A percentile compares a stretch with the other conserved stretches of the same genome.
Conservation (phyloP, 345 rosid genomes). For the Boechera retrofracta region DNA sequence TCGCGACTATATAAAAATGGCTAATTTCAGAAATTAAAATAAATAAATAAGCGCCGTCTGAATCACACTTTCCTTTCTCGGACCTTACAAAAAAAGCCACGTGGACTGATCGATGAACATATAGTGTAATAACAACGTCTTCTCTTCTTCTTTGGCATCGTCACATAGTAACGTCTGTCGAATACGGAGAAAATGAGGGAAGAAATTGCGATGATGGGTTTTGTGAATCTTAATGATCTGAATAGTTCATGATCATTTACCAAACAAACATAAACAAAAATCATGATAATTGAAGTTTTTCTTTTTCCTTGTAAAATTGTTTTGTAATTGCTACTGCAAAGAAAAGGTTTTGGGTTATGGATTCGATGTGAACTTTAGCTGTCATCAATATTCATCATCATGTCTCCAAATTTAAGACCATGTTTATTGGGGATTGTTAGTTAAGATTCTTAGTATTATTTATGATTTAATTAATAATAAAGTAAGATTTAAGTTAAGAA, state of each 20-base stretch:
- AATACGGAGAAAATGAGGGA: too few species aligned
- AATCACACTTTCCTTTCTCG: slow-evolving; percentile 5
- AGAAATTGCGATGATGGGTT: not conserved
- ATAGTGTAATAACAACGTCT: not conserved
- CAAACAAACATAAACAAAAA: not conserved
- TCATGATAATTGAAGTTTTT: not conserved
- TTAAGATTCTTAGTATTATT: too few species aligned
- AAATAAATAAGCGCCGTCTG: not conserved
- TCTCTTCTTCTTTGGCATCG: not conserved
- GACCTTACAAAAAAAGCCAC: slow-evolving; percentile 7
- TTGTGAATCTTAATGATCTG: not conserved
- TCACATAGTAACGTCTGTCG: not conserved
- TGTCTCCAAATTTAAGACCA: not conserved
- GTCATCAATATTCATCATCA: not conserved
- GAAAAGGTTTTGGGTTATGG: not conserved
- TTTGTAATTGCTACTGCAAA: not conserved
- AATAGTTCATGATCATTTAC: not conserved
- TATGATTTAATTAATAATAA: too few species aligned
- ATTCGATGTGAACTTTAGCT: not conserved
- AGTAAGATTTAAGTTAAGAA: too few species aligned
- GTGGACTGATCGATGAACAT: not conserved
- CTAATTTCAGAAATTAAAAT: not conserved
- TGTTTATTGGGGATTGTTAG: too few species aligned
- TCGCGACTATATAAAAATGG: not conserved
- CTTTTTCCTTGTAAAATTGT: not conserved